Evolutionary conservation across 139 green algal species (phyloP), one percentile per base, ranked within the genome.

Genomic region (Ulvella scutata): DNA sequence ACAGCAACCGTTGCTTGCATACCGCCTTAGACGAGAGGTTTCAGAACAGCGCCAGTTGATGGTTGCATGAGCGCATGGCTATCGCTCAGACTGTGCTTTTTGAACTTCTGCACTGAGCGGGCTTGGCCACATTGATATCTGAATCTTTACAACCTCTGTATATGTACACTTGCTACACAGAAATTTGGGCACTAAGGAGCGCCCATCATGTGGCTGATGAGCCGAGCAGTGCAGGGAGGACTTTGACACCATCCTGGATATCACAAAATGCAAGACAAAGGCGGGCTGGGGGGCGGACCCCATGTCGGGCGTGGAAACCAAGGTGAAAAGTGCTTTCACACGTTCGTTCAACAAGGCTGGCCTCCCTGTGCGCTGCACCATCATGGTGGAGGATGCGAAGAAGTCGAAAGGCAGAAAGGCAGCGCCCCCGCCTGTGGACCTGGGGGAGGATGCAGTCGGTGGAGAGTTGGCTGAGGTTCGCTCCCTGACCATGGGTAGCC

Each of bases 251-350:
- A 74, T 90, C 23, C 33, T 90, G 76, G 91, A 95, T 73, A 84
- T 96, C 4, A 95, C 90, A 35, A 91, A 92, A 72, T 96, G 92
- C 82, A 96, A 96, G 83, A 92, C 78, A 40, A 85, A 90, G 73
- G 75, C 28, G 3, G 4, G 43, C 4, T 95, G 91, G 89, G 82
- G 74, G 3, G 83, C 88, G 43, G 91, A 96, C 79, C 84, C 85
- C n/a, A 81, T 88, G 43, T 89, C 91, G 82, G 76, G 74, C 2
- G 76, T 96, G 38, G 79, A 82, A 3, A 82, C 85, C n/a, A 86
- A 86, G 67, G 44, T 85, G 74, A 96, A 96, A 82, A 81, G 85
- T 29, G 85, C 89, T 4, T 92, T 96, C 83, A 96, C 91, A 29
- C 76, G 90, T 78, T 84, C 10, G 21, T 79, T 85, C 29, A 87